A percentile compares a stretch with the other conserved stretches of the same genome.
Evolutionary conservation across 768 basidiomycete species (phyloP).

Genomic region (Amanita pallidorosea): DNA sequence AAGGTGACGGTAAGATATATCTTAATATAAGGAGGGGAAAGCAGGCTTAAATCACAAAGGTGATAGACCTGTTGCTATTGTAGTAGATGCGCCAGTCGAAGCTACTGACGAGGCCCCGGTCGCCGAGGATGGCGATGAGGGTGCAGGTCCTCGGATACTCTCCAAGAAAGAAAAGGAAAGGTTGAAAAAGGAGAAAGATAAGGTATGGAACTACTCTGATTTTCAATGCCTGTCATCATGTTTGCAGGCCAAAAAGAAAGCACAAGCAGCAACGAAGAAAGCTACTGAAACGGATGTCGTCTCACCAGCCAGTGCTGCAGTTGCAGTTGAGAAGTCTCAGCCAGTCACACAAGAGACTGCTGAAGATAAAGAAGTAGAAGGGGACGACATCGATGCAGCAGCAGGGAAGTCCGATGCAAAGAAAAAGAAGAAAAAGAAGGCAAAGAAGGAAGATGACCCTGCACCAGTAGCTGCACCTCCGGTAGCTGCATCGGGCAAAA

Average conservation of each 20-base stretch:
- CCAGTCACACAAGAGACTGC: conserved; percentile 11
- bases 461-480: conserved; percentile 27
- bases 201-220: conserved; percentile 35
- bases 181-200: conserved; percentile 94
- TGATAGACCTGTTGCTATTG: conserved; percentile 13
- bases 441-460: conserved; percentile 47
- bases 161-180: conserved; percentile 97
- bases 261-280: conserved; percentile 84
- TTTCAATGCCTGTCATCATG: conserved; percentile 4
- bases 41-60: conserved; percentile 11
- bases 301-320: conserved; percentile 13
- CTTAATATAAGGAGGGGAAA: background rate
- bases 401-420: conserved; percentile 47
- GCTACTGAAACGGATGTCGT: conserved; percentile 20
- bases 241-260: conserved; percentile 85
- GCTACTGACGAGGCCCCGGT: conserved; percentile 20
- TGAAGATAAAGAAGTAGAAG: conserved; percentile 63
- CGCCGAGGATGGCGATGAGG: conserved; percentile 45
- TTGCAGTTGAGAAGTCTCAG: conserved; percentile 19
- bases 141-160: conserved; percentile 54
- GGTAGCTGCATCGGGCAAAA: conserved; percentile 39
- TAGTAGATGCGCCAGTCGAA: conserved; percentile 15
- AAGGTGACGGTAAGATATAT: conserved; percentile 17
- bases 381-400: conserved; percentile 42
- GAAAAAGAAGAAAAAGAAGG: conserved; percentile 87